Evolutionary conservation across 1,284 basidiomycete genomes (phyloP), one percentile per base, ranked within the genome.

Genomic region (Cryptococcus maquisensis): DNA sequence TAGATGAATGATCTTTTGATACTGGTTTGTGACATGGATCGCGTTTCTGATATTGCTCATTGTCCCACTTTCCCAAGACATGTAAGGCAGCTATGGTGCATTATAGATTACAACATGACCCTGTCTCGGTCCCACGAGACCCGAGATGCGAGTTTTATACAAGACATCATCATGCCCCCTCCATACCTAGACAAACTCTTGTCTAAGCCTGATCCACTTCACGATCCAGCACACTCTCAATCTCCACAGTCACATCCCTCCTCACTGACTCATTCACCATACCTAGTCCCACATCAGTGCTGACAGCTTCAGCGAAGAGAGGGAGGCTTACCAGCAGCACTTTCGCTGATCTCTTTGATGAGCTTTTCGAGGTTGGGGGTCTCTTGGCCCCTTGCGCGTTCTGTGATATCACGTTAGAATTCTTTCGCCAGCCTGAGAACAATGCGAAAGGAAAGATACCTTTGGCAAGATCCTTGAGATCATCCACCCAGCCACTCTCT

Each of bases 401-500:
- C 72, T 72, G 53, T 43, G 6, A 24, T 21, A 44, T 10, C n/a
- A 9, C 9, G 23, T 23, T 13, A 40, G 20, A 7, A n/a, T 2
- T 9, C 9, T n/a, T 40, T 16, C 20, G 8, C n/a, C 12, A n/a
- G 15, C 15, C 16, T 10, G 15, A 8, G 39, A 2, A 12, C 8
- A n/a, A 40, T 40, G 39, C n/a, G 16, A 40, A 8, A 40, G 39
- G 39, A 15, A 26, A 59, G 65, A 51, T 50, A 71, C 71, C 71
- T 57, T 74, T 73, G 3, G 72, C 71, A 23, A 69, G 56, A 53
- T 73, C 70, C 59, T 73, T 74, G 38, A 74, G 47, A 53, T 74
- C 72, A 59, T 74, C 72, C 39, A 67, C 66, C 51, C 65, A 73
- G 7, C 72, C 72, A 1, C 60, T 57, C 46, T 74, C 72, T 47